Base-by-base conservation (phyloP, 2,329 filamentous ascomycete genomes). In the Gaeumannomyces sp. region DNA sequence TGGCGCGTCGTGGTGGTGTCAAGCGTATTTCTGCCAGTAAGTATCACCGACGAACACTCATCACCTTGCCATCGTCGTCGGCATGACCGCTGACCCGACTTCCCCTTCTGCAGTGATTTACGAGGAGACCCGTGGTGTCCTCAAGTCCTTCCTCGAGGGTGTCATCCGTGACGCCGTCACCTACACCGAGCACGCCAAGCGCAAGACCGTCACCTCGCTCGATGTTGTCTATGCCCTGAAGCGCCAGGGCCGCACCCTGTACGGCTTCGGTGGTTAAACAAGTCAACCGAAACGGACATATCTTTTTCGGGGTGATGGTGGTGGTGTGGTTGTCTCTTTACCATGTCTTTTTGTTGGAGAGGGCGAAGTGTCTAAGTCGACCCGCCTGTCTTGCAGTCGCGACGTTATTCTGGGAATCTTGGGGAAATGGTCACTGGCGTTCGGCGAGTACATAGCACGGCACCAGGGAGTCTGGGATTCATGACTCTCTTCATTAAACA, bases 11-110 rank as follows among this genome's bases (percentile, higher is more conserved):
- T 95, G 93, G 93, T 81, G 93, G 93, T 93, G 93, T 97, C 87
- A 97, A 97, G 92, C 93, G 93, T 96, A 97, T 97, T 76, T 97
- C 93, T 76, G 93, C 93, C 79, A 96, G 89, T 91, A 87, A 79
- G 85, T 83, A 10, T 8, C 65, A 19, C 53, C 13, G n/a, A 4
- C 50, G 5, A 25, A 22, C 61, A 29, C 14, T n/a, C n/a, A 45
- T 28, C 22, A 16, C 13, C 22, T 61, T 28, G 31, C 4, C 31
- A 29, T 31, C 13, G 38, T 16, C 35, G 14, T 29, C 10, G 45
- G n/a, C 38, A 2, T 22, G 19, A 6, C 38, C 7, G 13, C 38
- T 53, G 22, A 53, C 45, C 6, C 2, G 19, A 8, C 33, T 50
- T 50, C 7, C 22, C 16, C 8, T 59, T 4, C 25, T 11, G 3